A percentile compares a stretch with the other conserved stretches of the same genome.
These are phyloP conservation scores for Colletotrichum plurivorum DNA, from an alignment of 2,329 filamentous ascomycete species.

Conservation along the genomic window DNA sequence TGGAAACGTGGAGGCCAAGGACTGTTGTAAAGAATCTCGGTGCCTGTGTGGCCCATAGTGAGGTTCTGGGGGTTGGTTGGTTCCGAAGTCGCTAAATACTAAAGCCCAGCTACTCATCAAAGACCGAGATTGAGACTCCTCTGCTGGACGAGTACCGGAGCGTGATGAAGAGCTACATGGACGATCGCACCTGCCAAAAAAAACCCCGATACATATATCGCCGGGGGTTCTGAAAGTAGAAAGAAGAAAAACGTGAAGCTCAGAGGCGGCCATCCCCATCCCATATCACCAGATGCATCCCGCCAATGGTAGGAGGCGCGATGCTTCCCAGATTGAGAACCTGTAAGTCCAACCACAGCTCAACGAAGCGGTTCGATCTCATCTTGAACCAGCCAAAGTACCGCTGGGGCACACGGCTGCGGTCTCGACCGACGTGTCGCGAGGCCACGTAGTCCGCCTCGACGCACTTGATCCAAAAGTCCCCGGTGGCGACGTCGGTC, in stretches of 20 bases:
- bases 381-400: slow-evolving; percentile 21
- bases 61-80: too few species aligned
- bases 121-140: too few species aligned
- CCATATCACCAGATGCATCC: slow-evolving; percentile 15
- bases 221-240: background rate
- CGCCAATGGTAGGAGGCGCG: slow-evolving; percentile 10
- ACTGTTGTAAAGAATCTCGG: too few species aligned
- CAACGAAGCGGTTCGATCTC: slow-evolving; percentile 3
- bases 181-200: too few species aligned
- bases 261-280: slow-evolving; percentile 7
- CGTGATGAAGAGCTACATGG: too few species aligned
- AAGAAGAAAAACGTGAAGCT: slow-evolving; percentile 3
- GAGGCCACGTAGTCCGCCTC: slow-evolving; percentile 1
- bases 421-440: background rate
- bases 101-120: too few species aligned
- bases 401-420: background rate
- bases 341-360: slow-evolving; percentile 6
- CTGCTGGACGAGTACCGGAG: too few species aligned
- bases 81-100: too few species aligned
- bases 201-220: too few species aligned
- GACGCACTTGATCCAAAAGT: slow-evolving; percentile 23
- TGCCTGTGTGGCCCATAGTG: too few species aligned
- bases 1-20: too few species aligned
- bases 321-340: background rate
- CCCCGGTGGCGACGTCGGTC: slow-evolving; percentile 3